Base-by-base conservation (phyloP, 768 basidiomycete species). In the Lentinula boryana region DNA sequence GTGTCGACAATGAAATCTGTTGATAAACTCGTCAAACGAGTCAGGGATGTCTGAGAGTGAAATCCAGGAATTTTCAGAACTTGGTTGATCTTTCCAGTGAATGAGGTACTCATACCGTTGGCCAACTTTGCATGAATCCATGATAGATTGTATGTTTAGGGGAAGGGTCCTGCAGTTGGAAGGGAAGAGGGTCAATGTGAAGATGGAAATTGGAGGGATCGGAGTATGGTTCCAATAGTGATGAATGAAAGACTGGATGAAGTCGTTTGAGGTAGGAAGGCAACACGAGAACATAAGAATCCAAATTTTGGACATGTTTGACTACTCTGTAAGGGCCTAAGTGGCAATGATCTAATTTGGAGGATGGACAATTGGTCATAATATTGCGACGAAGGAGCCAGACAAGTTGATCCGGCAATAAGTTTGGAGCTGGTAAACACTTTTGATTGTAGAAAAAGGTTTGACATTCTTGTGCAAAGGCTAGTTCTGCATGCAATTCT, bases 191-290 rank as follows among this genome's bases (percentile, higher is more conserved):
- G 1, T 33, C 16, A 16, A 32, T 8, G 36, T 56, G 54, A 16
- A 7, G 54, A 7, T 56, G 33, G 18, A 56, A 56, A 1, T 56
- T 5, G n/a, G 54, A 56, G 1, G 35, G 54, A 8, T 56, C 54
- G 1, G 27, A 12, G 21, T 62, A 63, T 18, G 49, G 50, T 48
- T 62, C 50, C 4, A 64, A 64, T 10, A 68, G 66, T 12, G 66
- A 67, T 21, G 67, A 63, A 51, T 72, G 60, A 61, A 72, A 72
- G 4, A 71, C 67, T 15, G 67, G 68, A n/a, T 71, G 68, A 3
- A 72, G 61, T 7, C 43, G 54, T 4, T 63, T 62, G 7, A 72
- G 38, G 12, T 61, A 63, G 0, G 59, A 40, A 3, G 70, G 68
- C 2, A 70, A 65, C 0, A 31, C 8, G 15, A 72, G 64, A 0